phyloP scores from a whole-genome alignment of 202 grass and related monocot species.

The Elaeis oleifera region DNA sequence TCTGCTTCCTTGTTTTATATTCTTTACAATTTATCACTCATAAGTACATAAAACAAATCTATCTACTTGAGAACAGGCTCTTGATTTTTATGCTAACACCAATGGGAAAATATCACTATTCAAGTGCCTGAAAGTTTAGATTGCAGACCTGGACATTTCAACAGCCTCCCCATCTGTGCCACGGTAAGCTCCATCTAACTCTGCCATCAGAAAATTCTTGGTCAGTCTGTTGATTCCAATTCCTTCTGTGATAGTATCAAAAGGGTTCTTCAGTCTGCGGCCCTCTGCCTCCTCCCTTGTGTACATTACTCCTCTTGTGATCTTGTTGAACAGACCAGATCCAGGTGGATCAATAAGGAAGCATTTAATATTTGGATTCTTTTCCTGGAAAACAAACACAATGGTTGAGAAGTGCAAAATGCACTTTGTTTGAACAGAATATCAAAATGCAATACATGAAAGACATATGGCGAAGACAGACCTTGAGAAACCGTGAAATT shows the following conservation, averaged over 20 bases:
- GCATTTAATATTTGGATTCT: slow-evolving; percentile 65
- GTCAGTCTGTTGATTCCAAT: slow-evolving; percentile 97
- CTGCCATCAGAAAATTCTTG: slow-evolving; percentile 82
- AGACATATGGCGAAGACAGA: slow-evolving; percentile 10
- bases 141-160: slow-evolving; percentile 78
- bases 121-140: slow-evolving; percentile 8
- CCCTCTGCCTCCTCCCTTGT: slow-evolving; percentile 96
- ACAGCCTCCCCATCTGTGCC: slow-evolving; percentile 88
- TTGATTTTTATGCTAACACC: no score
- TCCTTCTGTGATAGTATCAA: slow-evolving; percentile 97
- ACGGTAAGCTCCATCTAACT: slow-evolving; percentile 78
- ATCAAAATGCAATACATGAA: no score
- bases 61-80: no score
- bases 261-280: slow-evolving; percentile 86
- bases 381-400: slow-evolving; percentile 37
- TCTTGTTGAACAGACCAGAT: slow-evolving; percentile 92
- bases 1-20: no score
- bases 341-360: slow-evolving; percentile 88
- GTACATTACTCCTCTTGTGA: slow-evolving; percentile 92
- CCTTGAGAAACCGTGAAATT: slow-evolving; percentile 85
- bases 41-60: no score
- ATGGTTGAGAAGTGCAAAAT: slow-evolving; percentile 1
- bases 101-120: no score
- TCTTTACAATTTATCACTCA: no score
- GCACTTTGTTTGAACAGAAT: no score